These are phyloP conservation scores for Penicillium verhagenii DNA, from an alignment of 495 filamentous ascomycete species.

Conservation along the genomic window DNA sequence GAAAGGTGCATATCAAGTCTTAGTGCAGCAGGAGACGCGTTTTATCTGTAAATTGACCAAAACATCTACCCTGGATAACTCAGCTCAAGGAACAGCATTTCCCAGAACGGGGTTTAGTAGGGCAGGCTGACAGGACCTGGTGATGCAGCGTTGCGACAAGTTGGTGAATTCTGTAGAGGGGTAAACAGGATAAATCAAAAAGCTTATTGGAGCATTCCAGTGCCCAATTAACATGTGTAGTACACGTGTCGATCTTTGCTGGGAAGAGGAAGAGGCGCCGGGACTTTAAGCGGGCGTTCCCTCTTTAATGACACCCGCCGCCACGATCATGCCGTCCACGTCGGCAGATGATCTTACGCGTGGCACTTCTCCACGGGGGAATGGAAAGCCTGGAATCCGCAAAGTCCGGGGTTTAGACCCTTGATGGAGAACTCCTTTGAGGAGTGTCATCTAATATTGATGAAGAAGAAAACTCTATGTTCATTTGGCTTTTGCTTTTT, in stretches of 20 bases:
- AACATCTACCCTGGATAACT: neutral
- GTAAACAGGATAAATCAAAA: neutral
- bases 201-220: slow-evolving; percentile 8
- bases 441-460: neutral
- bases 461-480: neutral
- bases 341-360: slow-evolving; percentile 23
- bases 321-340: slow-evolving; percentile 22
- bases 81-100: neutral
- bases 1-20: neutral
- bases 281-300: slow-evolving; percentile 1
- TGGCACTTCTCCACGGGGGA: slow-evolving; percentile 5
- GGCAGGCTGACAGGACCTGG: slow-evolving; percentile 27
- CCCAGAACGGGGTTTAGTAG: slow-evolving; percentile 4
- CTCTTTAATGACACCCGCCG: neutral
- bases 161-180: neutral
- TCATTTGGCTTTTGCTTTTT: neutral
- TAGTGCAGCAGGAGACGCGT: neutral
- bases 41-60: neutral
- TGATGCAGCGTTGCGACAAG: slow-evolving; percentile 22
- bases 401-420: neutral
- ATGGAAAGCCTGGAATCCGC: neutral
- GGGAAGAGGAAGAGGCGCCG: slow-evolving; percentile 5
- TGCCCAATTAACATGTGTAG: slow-evolving; percentile 4
- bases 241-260: slow-evolving; percentile 18
- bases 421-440: neutral